Evolutionary conservation across 2,329 filamentous ascomycete genomes (phyloP).

Genomic region (Curvularia spicifera): DNA sequence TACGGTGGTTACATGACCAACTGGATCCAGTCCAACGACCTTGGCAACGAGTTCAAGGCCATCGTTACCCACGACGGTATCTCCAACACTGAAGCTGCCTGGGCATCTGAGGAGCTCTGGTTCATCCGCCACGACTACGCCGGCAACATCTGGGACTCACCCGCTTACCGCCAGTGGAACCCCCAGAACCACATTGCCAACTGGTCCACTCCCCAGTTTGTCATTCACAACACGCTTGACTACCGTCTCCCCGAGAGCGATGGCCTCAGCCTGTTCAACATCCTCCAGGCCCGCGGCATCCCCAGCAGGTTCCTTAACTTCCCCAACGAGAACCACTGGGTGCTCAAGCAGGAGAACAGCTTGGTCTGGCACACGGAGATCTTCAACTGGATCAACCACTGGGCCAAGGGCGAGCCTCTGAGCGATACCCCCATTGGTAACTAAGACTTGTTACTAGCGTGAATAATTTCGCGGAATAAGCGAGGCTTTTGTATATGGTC

Average conservation of each 20-base stretch:
- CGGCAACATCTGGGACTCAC: slow-evolving; percentile 42
- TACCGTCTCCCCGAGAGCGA: slow-evolving; percentile 87
- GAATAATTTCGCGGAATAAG: not conserved
- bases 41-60: slow-evolving; percentile 85
- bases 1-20: slow-evolving; percentile 61
- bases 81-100: slow-evolving; percentile 63
- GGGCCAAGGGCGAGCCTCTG: slow-evolving; percentile 39
- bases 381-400: slow-evolving; percentile 51
- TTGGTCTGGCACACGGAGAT: slow-evolving; percentile 80
- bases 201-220: slow-evolving; percentile 86
- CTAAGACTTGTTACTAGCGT: slow-evolving; percentile 21
- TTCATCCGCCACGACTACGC: slow-evolving; percentile 57
- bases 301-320: slow-evolving; percentile 81
- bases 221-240: slow-evolving; percentile 90
- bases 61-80: slow-evolving; percentile 89
- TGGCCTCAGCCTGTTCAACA: slow-evolving; percentile 83
- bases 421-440: slow-evolving; percentile 41
- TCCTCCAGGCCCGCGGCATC: slow-evolving; percentile 76
- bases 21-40: slow-evolving; percentile 86
- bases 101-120: slow-evolving; percentile 59
- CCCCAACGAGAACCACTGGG: slow-evolving; percentile 81
- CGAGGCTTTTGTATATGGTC: not conserved
- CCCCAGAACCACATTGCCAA: slow-evolving; percentile 64
- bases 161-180: slow-evolving; percentile 63
- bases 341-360: slow-evolving; percentile 87